These are phyloP conservation scores for Tremellales sp. DNA, from an alignment of 1,284 basidiomycete genomes.

Conservation along the genomic window DNA sequence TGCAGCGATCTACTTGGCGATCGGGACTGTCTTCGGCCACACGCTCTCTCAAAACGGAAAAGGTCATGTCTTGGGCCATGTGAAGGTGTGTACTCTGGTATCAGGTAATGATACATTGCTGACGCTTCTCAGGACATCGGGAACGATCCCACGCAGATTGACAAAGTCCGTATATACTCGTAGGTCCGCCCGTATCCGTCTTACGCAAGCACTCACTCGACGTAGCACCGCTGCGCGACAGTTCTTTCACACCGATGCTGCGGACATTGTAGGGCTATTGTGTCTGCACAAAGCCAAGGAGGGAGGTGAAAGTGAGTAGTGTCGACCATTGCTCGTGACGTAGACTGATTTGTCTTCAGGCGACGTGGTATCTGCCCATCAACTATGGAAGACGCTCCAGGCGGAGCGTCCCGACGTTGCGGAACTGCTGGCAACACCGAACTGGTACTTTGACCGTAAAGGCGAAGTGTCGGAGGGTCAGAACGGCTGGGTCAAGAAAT, in stretches of 20 bases:
- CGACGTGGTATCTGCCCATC: conserved; percentile 50
- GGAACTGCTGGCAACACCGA: conserved; percentile 39
- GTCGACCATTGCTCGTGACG: conserved; percentile 16
- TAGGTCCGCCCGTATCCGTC: conserved; percentile 2
- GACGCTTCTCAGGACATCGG: conserved; percentile 10
- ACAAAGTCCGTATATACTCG: conserved; percentile 50
- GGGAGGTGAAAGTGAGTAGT: conserved; percentile 45
- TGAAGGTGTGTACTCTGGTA: conserved; percentile 38
- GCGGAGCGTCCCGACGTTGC: conserved; percentile 49
- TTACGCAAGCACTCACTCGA: not conserved
- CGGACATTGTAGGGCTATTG: conserved; percentile 48
- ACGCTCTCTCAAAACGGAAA: conserved; percentile 47
- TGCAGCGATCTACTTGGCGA: conserved; percentile 48
- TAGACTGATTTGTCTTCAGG: conserved; percentile 2
- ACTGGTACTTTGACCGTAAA: conserved; percentile 48
- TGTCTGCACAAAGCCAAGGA: conserved; percentile 50
- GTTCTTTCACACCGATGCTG: conserved; percentile 47
- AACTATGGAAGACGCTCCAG: conserved; percentile 51
- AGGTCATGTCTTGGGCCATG: conserved; percentile 50
- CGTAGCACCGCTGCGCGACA: conserved; percentile 45
- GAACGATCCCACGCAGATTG: conserved; percentile 50
- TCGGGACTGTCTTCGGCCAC: conserved; percentile 45
- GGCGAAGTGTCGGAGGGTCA: conserved; percentile 47
- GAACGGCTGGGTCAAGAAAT: conserved; percentile 30
- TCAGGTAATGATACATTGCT: conserved; percentile 17